phyloP scores from a whole-genome alignment of 345 rosid species.

The Capsella bursapastoris region DNA sequence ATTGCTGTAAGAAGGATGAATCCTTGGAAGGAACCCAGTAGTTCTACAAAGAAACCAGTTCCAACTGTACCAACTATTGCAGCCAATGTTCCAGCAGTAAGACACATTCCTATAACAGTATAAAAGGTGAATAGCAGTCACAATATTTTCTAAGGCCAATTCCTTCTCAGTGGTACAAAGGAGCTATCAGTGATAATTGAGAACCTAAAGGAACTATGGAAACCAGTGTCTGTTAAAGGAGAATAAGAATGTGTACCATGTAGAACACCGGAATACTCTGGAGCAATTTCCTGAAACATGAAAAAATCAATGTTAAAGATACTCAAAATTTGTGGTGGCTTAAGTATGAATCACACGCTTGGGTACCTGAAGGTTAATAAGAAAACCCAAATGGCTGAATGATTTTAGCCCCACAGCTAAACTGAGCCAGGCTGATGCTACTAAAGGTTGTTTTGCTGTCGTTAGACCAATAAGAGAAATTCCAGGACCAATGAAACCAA shows the following conservation, averaged over 20 bases:
- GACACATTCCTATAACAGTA: conserved; percentile 67
- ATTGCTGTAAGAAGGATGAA: conserved; percentile 77
- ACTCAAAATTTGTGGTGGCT: not conserved
- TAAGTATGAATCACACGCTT: not conserved
- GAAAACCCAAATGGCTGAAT: conserved; percentile 95
- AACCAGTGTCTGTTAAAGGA: conserved; percentile 13
- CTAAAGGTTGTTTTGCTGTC: conserved; percentile 66
- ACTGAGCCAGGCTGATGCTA: conserved; percentile 95
- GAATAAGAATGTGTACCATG: conserved; percentile 59
- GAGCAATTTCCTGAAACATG: conserved; percentile 81
- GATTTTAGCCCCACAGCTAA: conserved; percentile 89
- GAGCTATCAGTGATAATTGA: not conserved
- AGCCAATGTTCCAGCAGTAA: conserved; percentile 85
- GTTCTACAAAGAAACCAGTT: conserved; percentile 89
- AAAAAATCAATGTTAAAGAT: conserved; percentile 40
- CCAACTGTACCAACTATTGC: conserved; percentile 97
- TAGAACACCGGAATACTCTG: conserved; percentile 86
- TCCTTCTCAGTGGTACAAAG: not conserved
- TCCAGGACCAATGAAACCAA: conserved; percentile 87
- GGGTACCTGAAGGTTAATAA: conserved; percentile 90
- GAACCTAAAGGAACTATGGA: not conserved
- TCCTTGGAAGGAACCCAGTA: conserved; percentile 90
- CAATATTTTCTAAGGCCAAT: not conserved
- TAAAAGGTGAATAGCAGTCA: conserved; percentile 9
- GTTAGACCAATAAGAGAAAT: conserved; percentile 81